Evolutionary conservation across 495 filamentous ascomycete genomes (phyloP).

Genomic region (Margaritispora aquatica): DNA sequence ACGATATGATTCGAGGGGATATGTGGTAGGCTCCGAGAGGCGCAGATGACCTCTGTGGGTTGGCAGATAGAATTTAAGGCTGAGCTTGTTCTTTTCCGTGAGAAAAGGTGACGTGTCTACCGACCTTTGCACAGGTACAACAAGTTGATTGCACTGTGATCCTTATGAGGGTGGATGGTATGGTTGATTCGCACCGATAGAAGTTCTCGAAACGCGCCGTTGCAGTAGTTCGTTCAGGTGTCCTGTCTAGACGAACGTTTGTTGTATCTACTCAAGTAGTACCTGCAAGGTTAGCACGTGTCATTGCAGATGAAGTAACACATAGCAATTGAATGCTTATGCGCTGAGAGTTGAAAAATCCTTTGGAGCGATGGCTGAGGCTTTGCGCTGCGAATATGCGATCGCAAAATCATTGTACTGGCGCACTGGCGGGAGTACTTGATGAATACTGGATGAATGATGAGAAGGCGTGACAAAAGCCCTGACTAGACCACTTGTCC

Average conservation of each 20-base stretch:
- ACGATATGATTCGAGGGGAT: slow-evolving; percentile 20
- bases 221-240: slow-evolving; percentile 23
- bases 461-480: background rate
- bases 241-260: slow-evolving; percentile 23
- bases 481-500: background rate
- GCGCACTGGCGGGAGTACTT: slow-evolving; percentile 14
- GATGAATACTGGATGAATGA: background rate
- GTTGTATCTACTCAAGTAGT: slow-evolving; percentile 17
- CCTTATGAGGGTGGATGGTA: slow-evolving; percentile 7
- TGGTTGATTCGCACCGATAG: slow-evolving; percentile 10
- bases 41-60: slow-evolving; percentile 26
- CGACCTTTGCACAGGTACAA: slow-evolving; percentile 24
- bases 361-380: background rate
- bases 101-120: slow-evolving; percentile 20
- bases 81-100: slow-evolving; percentile 12
- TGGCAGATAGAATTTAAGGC: slow-evolving; percentile 21
- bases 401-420: slow-evolving; percentile 13
- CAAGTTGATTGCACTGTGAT: slow-evolving; percentile 14
- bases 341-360: slow-evolving; percentile 19
- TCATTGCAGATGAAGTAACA: slow-evolving; percentile 24
- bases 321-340: slow-evolving; percentile 18
- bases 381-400: slow-evolving; percentile 4
- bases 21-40: slow-evolving; percentile 7
- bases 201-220: slow-evolving; percentile 21
- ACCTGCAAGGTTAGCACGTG: slow-evolving; percentile 27